Evolutionary conservation across 148 eudicot species (phyloP), one percentile per base, ranked within the genome.

Genomic region (Dianthus caryophyllus): DNA sequence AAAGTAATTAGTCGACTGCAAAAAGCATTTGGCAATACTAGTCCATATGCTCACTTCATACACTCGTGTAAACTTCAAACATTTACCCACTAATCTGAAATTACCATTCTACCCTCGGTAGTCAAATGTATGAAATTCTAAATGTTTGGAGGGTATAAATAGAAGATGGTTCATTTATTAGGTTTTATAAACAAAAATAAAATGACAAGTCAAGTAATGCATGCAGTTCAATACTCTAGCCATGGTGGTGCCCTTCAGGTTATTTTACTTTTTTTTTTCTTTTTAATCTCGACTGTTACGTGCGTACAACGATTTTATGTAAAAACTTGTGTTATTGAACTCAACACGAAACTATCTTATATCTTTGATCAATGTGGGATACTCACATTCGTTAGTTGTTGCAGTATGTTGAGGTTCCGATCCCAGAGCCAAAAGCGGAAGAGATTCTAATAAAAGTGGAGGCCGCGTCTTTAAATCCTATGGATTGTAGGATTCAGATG

Each of bases 341-440:
- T n/a, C n/a, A n/a, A n/a, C n/a, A n/a, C n/a, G n/a, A n/a, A n/a
- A n/a, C n/a, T n/a, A n/a, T n/a, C n/a, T n/a, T n/a, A n/a, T n/a
- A n/a, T n/a, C 44, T 41, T 41, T 41, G 1, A 41, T 41, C 44
- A 41, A 41, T 9, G 44, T 41, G 56, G 33, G 33, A 29, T 33
- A 16, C 27, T 30, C 41, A 39, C 31, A 41, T 22, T 29, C 31
- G 22, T 43, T 21, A 29, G 0, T 51, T 27, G 31, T 55, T 80
- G 73, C 87, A 92, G 97, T 89, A 85, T 68, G 93, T 82, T 33
- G 85, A 85, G 82, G 73, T 81, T 75, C 84, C 90, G 54, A 70
- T 88, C 54, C 96, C 96, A 59, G 76, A 64, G 68, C 93, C 96
- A 24, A 80, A 65, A 24, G 67, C 72, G 51, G 85, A 71, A 49